Conservation (phyloP, 176 grass and related monocot genomes). For the Areca catechu region DNA sequence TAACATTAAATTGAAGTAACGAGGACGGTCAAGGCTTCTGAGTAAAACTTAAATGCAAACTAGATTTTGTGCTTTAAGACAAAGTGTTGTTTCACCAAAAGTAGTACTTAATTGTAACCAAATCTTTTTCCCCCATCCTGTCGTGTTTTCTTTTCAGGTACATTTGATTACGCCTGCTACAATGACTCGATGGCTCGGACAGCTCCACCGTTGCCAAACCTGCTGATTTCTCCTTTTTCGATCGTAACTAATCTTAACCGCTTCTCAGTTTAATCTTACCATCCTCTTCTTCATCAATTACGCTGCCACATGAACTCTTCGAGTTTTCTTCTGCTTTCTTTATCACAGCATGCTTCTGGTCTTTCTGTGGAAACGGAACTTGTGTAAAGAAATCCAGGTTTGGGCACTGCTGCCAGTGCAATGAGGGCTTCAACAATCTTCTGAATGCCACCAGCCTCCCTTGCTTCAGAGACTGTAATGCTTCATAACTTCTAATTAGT, state of each 20-base stretch:
- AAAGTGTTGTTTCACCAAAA: neutral
- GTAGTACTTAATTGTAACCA: neutral
- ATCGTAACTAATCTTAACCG: slow-evolving; percentile 20
- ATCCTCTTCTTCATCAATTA: neutral
- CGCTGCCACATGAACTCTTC: neutral
- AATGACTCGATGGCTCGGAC: slow-evolving; percentile 20
- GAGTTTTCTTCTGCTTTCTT: neutral
- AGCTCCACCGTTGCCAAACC: slow-evolving; percentile 2
- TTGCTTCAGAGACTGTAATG: slow-evolving; percentile 34
- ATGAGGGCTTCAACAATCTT: slow-evolving; percentile 29
- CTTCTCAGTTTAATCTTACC: neutral
- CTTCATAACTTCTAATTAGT: neutral
- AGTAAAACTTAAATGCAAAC: too few relatives aligned
- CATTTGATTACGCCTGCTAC: slow-evolving; percentile 29
- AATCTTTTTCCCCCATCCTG: neutral
- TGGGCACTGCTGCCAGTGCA: slow-evolving; percentile 28
- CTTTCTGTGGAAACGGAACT: slow-evolving; percentile 24
- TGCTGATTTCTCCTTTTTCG: slow-evolving; percentile 14
- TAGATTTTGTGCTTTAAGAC: neutral
- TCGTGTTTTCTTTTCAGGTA: slow-evolving; percentile 18
- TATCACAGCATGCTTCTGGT: slow-evolving; percentile 28
- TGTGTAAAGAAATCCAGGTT: slow-evolving; percentile 19
- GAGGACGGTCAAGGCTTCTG: too few relatives aligned
- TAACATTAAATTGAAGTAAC: too few relatives aligned
- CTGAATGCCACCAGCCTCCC: slow-evolving; percentile 26